phyloP scores from a whole-genome alignment of 768 basidiomycete species.

The Psilocybe azurescens region DNA sequence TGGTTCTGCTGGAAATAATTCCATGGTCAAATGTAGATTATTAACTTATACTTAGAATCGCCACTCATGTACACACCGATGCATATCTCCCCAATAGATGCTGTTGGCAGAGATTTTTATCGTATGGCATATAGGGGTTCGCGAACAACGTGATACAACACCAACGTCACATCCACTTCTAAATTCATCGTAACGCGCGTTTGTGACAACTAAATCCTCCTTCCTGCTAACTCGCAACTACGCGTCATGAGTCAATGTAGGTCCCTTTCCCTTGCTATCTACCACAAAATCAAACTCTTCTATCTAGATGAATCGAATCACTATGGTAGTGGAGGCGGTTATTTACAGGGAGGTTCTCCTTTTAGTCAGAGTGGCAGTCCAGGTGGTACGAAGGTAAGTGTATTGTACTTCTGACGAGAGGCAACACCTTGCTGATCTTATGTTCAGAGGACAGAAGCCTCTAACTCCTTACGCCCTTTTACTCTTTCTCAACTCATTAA shows the following conservation, averaged over 20 bases:
- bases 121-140: no score
- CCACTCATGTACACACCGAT: neutral
- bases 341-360: constrained; percentile 63
- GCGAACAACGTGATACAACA: neutral
- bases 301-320: constrained; percentile 36
- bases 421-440: neutral
- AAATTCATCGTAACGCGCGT: constrained; percentile 28
- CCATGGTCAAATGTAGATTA: neutral
- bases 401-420: neutral
- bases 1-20: neutral
- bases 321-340: constrained; percentile 51
- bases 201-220: constrained; percentile 26
- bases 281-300: neutral
- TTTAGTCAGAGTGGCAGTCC: constrained; percentile 65
- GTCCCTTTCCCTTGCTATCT: constrained; percentile 6
- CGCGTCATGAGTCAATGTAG: constrained; percentile 41
- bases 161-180: constrained; percentile 13
- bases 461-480: constrained; percentile 63
- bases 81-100: neutral
- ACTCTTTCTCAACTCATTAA: constrained; percentile 77
- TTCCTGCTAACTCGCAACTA: constrained; percentile 10
- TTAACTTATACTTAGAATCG: neutral
- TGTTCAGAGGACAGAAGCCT: constrained; percentile 40
- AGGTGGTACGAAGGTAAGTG: constrained; percentile 52
- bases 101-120: no score